Percentiles rank a stretch among this genome's conserved stretches.
These are phyloP conservation scores for Yamadazyma nakazawae DNA, from an alignment of 805 yeast species.

Conservation along the genomic window DNA sequence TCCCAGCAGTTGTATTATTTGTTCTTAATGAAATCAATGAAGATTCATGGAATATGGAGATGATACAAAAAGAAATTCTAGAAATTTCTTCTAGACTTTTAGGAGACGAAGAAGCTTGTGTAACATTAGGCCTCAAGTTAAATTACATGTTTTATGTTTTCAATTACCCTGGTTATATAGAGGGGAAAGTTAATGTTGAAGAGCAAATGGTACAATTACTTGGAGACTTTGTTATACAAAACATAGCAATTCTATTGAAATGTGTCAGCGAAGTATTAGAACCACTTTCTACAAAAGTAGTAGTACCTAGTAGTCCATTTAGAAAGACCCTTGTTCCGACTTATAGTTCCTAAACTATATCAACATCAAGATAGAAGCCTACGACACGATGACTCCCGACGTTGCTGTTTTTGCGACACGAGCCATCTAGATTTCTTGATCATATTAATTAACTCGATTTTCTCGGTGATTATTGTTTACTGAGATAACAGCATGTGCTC, in stretches of 20 bases:
- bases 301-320: background rate
- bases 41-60: slow-evolving; percentile 1
- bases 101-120: background rate
- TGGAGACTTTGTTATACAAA: slow-evolving; percentile 8
- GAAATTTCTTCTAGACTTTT: slow-evolving; percentile 8
- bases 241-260: background rate
- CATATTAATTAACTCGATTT: too few species aligned
- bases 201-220: slow-evolving; percentile 8
- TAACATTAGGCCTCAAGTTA: background rate
- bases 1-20: slow-evolving; percentile 11
- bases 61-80: slow-evolving; percentile 2
- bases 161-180: slow-evolving; percentile 10
- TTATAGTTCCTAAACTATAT: too few species aligned
- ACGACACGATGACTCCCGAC: too few species aligned
- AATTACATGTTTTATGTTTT: slow-evolving; percentile 4
- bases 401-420: too few species aligned
- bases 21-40: slow-evolving; percentile 7
- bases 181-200: slow-evolving; percentile 4
- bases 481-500: background rate
- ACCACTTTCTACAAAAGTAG: background rate
- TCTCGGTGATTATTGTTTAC: background rate
- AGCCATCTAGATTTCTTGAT: too few species aligned
- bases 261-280: background rate
- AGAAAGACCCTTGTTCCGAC: background rate
- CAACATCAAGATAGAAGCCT: too few species aligned